Evolutionary conservation across 2,329 filamentous ascomycete species (phyloP), one percentile per base, ranked within the genome.

Genomic region (Tricladium varicosporioides): DNA sequence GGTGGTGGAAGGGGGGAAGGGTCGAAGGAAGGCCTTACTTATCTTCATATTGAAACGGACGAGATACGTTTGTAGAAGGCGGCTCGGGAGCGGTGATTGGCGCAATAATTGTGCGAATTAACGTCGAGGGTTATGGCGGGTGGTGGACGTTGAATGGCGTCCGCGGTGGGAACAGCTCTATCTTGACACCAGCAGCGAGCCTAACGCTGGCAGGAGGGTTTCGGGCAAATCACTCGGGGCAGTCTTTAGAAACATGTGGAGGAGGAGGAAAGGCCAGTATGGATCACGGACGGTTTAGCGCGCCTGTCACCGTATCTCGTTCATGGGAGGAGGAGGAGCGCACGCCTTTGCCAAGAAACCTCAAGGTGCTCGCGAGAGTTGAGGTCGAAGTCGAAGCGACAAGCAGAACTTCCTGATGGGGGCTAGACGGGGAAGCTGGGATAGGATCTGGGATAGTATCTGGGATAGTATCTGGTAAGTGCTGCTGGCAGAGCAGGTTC

Each of bases 21-120:
- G 49, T 57, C 55, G 49, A 57, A n/a, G 51, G 55, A 36, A 53
- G 22, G 51, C 31, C 31, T 53, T 48, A 44, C 33, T 32, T 40
- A 33, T 42, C 46, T 46, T 50, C 47, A 40, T 36, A 40, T 54
- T 33, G 32, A 48, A 5, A 18, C 18, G 53, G 44, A 27, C 13
- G 27, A 22, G 45, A 19, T 19, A 22, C 16, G 45, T 14, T 47
- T 47, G n/a, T 2, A 13, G 11, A 13, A 47, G 19, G 14, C 44
- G 22, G 47, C 14, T 13, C 13, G 18, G 18, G 47, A 49, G 14
- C 31, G 47, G n/a, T 48, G 43, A 54, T 54, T 54, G 44, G 51
- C 51, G 51, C 51, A 54, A 48, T 19, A 54, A 54, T 48, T 54
- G 52, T 42, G n/a, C 5, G 43, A 48, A 14, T 48, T 46, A 42